Conservation (phyloP, 805 yeast species). For the Ogataea paraovalis region DNA sequence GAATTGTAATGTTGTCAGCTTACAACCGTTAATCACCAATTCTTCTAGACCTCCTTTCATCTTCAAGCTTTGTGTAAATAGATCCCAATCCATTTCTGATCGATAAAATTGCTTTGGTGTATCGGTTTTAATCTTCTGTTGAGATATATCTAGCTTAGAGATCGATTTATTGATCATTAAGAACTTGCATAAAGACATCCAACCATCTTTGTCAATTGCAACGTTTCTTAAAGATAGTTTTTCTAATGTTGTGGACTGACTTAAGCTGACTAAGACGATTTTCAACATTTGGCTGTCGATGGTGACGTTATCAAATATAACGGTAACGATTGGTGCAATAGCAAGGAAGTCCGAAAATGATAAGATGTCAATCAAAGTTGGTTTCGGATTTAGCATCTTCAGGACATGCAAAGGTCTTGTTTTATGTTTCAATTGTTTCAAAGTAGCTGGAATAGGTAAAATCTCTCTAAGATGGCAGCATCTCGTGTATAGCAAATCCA, state of each 20-base stretch:
- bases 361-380: slow-evolving; percentile 52
- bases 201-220: slow-evolving; percentile 56
- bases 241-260: slow-evolving; percentile 40
- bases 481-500: slow-evolving; percentile 47
- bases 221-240: slow-evolving; percentile 66
- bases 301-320: slow-evolving; percentile 54
- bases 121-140: slow-evolving; percentile 47
- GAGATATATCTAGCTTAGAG: slow-evolving; percentile 53
- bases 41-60: slow-evolving; percentile 53
- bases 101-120: slow-evolving; percentile 36
- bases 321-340: slow-evolving; percentile 50
- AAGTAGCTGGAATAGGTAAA: slow-evolving; percentile 46
- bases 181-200: slow-evolving; percentile 49
- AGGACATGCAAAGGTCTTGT: slow-evolving; percentile 49
- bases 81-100: slow-evolving; percentile 50
- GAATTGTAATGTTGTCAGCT: slow-evolving; percentile 40
- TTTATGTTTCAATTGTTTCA: slow-evolving; percentile 51
- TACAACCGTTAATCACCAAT: slow-evolving; percentile 55
- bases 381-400: slow-evolving; percentile 54
- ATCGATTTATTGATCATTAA: slow-evolving; percentile 39
- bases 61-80: slow-evolving; percentile 40
- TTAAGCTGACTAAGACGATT: slow-evolving; percentile 44
- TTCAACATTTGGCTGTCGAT: slow-evolving; percentile 52
- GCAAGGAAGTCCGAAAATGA: slow-evolving; percentile 57
- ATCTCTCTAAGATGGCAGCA: slow-evolving; percentile 49